Percentiles rank a stretch among this genome's conserved stretches.
phyloP scores from a whole-genome alignment of 2,329 filamentous ascomycete genomes.

The Zymoseptoria passerinii region DNA sequence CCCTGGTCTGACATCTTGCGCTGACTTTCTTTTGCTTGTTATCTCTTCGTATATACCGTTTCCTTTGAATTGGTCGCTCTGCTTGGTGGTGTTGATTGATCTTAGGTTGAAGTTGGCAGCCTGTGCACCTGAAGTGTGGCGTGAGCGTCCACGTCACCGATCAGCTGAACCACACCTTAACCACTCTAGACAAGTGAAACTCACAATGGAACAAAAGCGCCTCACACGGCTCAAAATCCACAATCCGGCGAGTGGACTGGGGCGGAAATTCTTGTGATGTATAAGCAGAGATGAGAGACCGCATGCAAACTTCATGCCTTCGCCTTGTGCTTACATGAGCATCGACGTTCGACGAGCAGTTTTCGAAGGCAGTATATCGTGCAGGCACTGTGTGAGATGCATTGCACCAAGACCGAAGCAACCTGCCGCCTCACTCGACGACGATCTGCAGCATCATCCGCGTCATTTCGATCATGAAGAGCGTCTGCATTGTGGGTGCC shows the following conservation, averaged over 20 bases:
- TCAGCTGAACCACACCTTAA: neutral
- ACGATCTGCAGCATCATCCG: neutral
- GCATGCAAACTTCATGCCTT: neutral
- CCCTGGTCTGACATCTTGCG: conserved; percentile 13
- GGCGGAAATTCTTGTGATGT: neutral
- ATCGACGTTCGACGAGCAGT: neutral
- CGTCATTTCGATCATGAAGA: conserved; percentile 12
- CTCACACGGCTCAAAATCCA: neutral
- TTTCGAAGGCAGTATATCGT: too few species aligned
- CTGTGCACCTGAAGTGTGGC: neutral
- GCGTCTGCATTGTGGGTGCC: conserved; percentile 37
- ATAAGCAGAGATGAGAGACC: neutral
- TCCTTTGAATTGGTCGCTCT: neutral
- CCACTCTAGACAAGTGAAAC: neutral
- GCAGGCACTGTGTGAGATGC: neutral
- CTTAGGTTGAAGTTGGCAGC: neutral
- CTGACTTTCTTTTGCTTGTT: neutral
- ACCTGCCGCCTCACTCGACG: neutral
- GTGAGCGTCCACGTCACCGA: neutral
- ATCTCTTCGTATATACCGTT: neutral
- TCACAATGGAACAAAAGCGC: neutral
- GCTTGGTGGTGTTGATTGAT: neutral
- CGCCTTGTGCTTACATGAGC: neutral
- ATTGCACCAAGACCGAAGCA: neutral
- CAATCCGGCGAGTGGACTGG: neutral